Percentiles rank a stretch among this genome's conserved stretches.
Conservation (phyloP, 108 stramenopile genomes). For the Nitzschia sp. region DNA sequence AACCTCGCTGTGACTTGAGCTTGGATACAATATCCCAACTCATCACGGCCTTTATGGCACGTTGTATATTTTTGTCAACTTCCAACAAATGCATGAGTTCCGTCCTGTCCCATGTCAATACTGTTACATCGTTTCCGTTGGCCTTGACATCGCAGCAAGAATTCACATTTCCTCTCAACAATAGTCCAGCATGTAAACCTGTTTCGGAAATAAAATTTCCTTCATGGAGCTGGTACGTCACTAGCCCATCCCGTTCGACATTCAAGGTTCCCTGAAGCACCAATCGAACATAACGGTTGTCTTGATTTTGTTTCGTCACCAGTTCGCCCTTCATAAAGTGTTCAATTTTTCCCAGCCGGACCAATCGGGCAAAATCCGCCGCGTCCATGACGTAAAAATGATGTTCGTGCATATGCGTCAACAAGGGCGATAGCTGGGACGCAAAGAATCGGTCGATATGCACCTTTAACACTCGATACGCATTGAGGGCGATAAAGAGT, state of each 20-base stretch:
- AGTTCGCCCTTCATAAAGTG: slow-evolving; percentile 54
- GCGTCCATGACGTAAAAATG: slow-evolving; percentile 71
- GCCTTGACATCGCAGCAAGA: slow-evolving; percentile 72
- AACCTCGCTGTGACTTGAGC: slow-evolving; percentile 68
- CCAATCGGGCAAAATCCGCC: slow-evolving; percentile 66
- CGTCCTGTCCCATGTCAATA: slow-evolving; percentile 67
- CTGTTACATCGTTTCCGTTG: slow-evolving; percentile 26
- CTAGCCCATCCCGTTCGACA: slow-evolving; percentile 63
- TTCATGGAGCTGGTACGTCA: slow-evolving; percentile 72
- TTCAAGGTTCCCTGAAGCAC: slow-evolving; percentile 71
- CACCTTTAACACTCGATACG: slow-evolving; percentile 62
- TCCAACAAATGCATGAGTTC: slow-evolving; percentile 67
- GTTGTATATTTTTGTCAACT: slow-evolving; percentile 46
- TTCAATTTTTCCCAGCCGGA: slow-evolving; percentile 46
- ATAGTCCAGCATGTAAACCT: slow-evolving; percentile 81
- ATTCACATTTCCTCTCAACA: slow-evolving; percentile 62
- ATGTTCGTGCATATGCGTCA: slow-evolving; percentile 51
- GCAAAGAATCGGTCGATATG: slow-evolving; percentile 54
- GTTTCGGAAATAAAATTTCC: slow-evolving; percentile 82
- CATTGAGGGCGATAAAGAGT: slow-evolving; percentile 77
- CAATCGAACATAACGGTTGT: slow-evolving; percentile 67
- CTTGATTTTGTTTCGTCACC: slow-evolving; percentile 52
- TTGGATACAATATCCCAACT: slow-evolving; percentile 89
- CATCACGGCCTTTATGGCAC: slow-evolving; percentile 66
- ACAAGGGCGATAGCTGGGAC: slow-evolving; percentile 32